These are phyloP conservation scores for Aspergillus uvarum DNA, from an alignment of 2,329 filamentous ascomycete species.

Conservation along the genomic window DNA sequence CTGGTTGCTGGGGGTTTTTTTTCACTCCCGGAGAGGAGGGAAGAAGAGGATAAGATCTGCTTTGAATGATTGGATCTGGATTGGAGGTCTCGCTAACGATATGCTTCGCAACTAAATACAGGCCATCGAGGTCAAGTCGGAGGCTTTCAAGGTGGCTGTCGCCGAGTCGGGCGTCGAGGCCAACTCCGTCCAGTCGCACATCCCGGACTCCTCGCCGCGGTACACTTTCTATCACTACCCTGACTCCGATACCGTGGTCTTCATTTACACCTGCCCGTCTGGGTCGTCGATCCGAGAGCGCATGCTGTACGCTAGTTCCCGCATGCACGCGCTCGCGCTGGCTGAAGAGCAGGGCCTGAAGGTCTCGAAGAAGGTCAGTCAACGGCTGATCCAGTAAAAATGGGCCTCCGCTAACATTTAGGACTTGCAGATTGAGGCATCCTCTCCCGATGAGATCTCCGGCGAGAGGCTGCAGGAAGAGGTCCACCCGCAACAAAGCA, in stretches of 20 bases:
- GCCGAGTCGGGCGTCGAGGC: slow-evolving; percentile 46
- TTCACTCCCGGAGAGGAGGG: background rate
- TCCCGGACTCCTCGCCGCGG: slow-evolving; percentile 56
- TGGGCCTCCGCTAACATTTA: slow-evolving; percentile 20
- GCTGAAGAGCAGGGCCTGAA: slow-evolving; percentile 58
- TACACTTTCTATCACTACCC: slow-evolving; percentile 62
- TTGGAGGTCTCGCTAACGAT: slow-evolving; percentile 21
- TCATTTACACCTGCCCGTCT: slow-evolving; percentile 65
- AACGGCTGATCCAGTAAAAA: slow-evolving; percentile 4
- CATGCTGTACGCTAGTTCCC: slow-evolving; percentile 64
- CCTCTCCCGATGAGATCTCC: slow-evolving; percentile 58
- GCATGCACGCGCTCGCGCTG: slow-evolving; percentile 53
- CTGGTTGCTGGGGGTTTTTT: too few relatives aligned
- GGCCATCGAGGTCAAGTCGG: slow-evolving; percentile 46
- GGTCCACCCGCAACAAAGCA: slow-evolving; percentile 51
- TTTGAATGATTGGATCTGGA: slow-evolving; percentile 9
- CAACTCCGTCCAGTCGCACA: slow-evolving; percentile 45
- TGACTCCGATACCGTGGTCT: slow-evolving; percentile 51
- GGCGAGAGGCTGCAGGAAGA: slow-evolving; percentile 54
- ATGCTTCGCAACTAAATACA: slow-evolving; percentile 25
- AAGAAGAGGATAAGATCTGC: background rate
- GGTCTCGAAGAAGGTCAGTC: slow-evolving; percentile 55
- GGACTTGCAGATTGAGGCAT: slow-evolving; percentile 54
- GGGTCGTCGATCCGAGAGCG: slow-evolving; percentile 63
- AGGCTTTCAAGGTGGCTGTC: slow-evolving; percentile 56